Conservation (phyloP, 768 basidiomycete genomes). For the Xerocomellus intermedius region DNA sequence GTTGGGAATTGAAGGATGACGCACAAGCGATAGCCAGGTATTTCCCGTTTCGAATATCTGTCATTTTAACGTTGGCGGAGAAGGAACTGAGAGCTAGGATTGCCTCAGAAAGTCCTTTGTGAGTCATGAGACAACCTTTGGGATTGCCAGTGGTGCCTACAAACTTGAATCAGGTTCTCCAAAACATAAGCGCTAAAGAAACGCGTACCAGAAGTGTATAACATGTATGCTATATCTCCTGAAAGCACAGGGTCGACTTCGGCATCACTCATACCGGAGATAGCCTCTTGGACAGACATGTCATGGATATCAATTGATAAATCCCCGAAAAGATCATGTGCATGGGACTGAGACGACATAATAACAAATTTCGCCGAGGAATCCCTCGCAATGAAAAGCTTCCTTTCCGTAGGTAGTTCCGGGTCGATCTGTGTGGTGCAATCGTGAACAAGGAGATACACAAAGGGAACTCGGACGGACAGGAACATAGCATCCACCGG, state of each 20-base stretch:
- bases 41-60: constrained; percentile 27
- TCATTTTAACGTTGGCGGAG: constrained; percentile 20
- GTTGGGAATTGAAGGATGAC: constrained; percentile 7
- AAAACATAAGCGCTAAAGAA: not conserved
- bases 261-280: constrained; percentile 28
- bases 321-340: constrained; percentile 18
- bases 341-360: constrained; percentile 24
- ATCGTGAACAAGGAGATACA: not conserved
- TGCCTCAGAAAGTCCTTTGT: constrained; percentile 34
- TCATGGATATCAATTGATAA: constrained; percentile 21
- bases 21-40: constrained; percentile 47
- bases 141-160: constrained; percentile 50
- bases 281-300: constrained; percentile 23
- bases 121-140: constrained; percentile 47
- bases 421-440: constrained; percentile 45
- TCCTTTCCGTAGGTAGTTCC: constrained; percentile 46
- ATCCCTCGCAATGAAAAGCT: constrained; percentile 44
- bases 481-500: constrained; percentile 53
- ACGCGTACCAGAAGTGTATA: constrained; percentile 48
- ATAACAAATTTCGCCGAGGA: constrained; percentile 42
- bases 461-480: constrained; percentile 29
- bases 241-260: constrained; percentile 31
- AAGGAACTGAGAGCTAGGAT: constrained; percentile 30
- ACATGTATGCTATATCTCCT: constrained; percentile 40
- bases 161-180: constrained; percentile 11